Evolutionary conservation across 1,284 basidiomycete genomes (phyloP).

Genomic region (Boletus semigastroideus): DNA sequence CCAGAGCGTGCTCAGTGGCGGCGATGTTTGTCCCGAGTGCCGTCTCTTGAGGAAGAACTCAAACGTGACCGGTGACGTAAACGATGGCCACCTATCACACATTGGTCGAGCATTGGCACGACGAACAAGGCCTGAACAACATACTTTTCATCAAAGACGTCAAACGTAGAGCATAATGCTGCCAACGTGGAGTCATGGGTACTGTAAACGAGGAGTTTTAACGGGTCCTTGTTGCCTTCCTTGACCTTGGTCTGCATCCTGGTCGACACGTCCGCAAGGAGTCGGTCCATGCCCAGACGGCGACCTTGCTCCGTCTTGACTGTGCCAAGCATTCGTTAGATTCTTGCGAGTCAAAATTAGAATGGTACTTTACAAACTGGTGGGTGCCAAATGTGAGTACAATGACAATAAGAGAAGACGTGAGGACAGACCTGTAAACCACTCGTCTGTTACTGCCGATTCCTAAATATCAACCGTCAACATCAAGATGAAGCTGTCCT

Average conservation of each 20-base stretch:
- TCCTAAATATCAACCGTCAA: constrained; percentile 45
- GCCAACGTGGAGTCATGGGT: constrained; percentile 81
- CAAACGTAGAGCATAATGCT: constrained; percentile 65
- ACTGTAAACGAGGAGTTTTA: constrained; percentile 66
- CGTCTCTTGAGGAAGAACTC: constrained; percentile 63
- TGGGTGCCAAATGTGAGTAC: neutral
- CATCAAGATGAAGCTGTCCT: neutral
- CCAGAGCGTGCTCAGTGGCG: constrained; percentile 38
- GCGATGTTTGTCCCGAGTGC: constrained; percentile 17
- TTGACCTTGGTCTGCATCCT: constrained; percentile 62
- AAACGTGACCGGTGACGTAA: constrained; percentile 71
- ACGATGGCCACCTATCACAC: constrained; percentile 67
- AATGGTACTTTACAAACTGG: constrained; percentile 27
- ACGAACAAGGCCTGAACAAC: constrained; percentile 6
- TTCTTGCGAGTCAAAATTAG: neutral
- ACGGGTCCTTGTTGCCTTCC: constrained; percentile 43
- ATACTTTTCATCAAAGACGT: constrained; percentile 74
- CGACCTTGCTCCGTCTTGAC: constrained; percentile 76
- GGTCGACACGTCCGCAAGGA: constrained; percentile 60
- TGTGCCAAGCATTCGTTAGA: constrained; percentile 29
- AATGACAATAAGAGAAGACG: neutral
- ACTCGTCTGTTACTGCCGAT: constrained; percentile 72
- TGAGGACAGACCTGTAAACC: constrained; percentile 62
- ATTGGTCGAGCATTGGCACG: neutral
- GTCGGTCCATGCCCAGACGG: constrained; percentile 72